Percentiles rank a stretch among this genome's conserved stretches.
Evolutionary conservation across 805 yeast genomes (phyloP).

Genomic region (Wickerhamomyces bovis): DNA sequence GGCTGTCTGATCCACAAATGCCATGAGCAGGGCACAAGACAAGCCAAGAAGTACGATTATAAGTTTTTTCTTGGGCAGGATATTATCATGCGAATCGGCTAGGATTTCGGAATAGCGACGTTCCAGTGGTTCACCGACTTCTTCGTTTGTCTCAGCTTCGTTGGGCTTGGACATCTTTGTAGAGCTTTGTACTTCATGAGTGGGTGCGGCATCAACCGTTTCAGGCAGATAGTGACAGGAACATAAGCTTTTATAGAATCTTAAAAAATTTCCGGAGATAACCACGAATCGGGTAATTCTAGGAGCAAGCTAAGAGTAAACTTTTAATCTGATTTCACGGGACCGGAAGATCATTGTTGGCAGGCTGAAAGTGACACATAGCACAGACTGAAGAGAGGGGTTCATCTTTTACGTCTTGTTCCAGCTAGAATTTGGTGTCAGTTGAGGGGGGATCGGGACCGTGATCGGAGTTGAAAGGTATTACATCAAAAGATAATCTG

Average conservation of each 20-base stretch:
- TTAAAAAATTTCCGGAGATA: background rate
- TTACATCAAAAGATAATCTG: too few relatives aligned
- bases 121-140: background rate
- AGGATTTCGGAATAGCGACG: background rate
- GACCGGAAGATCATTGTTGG: background rate
- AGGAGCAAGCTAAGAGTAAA: too few relatives aligned
- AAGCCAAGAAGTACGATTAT: constrained; percentile 4
- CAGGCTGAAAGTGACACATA: background rate
- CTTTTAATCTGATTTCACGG: background rate
- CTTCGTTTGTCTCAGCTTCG: background rate
- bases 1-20: constrained; percentile 10
- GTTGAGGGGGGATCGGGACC: too few relatives aligned
- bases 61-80: constrained; percentile 4
- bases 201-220: background rate
- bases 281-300: background rate
- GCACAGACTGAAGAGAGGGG: too few relatives aligned
- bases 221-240: background rate
- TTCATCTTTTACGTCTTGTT: too few relatives aligned
- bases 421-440: too few relatives aligned
- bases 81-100: constrained; percentile 28
- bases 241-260: too few relatives aligned
- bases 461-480: too few relatives aligned
- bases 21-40: constrained; percentile 4
- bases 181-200: background rate
- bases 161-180: background rate